These are phyloP conservation scores for Penicillium coprophilum DNA, from an alignment of 495 filamentous ascomycete species.

Conservation along the genomic window DNA sequence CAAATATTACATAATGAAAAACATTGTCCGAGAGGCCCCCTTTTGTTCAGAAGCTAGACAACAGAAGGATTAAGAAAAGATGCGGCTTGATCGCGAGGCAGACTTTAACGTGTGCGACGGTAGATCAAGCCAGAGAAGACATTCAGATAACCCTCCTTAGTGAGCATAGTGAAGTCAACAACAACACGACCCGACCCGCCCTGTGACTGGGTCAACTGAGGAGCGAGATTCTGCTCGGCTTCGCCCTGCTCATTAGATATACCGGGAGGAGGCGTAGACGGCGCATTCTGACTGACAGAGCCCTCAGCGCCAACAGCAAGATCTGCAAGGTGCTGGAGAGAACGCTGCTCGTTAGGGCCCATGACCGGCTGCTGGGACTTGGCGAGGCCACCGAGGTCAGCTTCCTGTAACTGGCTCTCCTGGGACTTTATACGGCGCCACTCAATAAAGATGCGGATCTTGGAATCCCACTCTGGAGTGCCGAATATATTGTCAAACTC, in stretches of 20 bases:
- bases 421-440: slow-evolving; percentile 45
- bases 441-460: slow-evolving; percentile 50
- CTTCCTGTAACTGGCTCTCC: slow-evolving; percentile 40
- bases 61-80: neutral
- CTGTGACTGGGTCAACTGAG: slow-evolving; percentile 32
- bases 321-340: slow-evolving; percentile 64
- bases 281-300: slow-evolving; percentile 37
- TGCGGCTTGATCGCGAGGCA: neutral
- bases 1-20: neutral
- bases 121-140: slow-evolving; percentile 48
- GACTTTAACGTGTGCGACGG: slow-evolving; percentile 32
- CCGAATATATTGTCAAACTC: slow-evolving; percentile 44
- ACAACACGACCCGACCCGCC: slow-evolving; percentile 31
- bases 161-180: slow-evolving; percentile 47
- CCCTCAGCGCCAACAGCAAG: slow-evolving; percentile 55
- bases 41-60: neutral
- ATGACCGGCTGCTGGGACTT: slow-evolving; percentile 38
- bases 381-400: slow-evolving; percentile 22
- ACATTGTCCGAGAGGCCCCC: neutral
- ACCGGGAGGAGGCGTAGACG: slow-evolving; percentile 35
- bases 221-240: slow-evolving; percentile 34
- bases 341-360: slow-evolving; percentile 50
- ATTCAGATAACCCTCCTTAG: slow-evolving; percentile 47
- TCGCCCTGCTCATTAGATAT: slow-evolving; percentile 33
- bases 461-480: slow-evolving; percentile 44